A percentile compares a stretch with the other conserved stretches of the same genome.
Evolutionary conservation across 169 alveolate genomes (phyloP).

Genomic region (Plasmodium sp.): DNA sequence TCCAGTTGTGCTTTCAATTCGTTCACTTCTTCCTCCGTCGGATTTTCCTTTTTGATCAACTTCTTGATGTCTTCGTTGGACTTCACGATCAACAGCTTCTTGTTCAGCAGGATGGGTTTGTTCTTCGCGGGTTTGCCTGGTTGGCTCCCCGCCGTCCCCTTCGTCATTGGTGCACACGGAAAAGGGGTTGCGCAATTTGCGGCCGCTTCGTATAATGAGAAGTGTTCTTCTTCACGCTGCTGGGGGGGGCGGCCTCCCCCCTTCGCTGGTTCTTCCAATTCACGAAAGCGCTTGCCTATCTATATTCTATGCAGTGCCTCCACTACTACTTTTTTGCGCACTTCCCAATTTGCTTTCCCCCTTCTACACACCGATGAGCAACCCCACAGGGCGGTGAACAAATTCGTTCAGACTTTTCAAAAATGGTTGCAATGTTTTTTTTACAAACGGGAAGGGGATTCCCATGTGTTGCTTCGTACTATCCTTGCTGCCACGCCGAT

Average conservation of each 20-base stretch:
- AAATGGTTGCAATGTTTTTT: no score
- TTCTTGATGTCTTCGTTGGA: slow-evolving; percentile 48
- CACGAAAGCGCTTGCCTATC: neutral
- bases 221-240: neutral
- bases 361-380: neutral
- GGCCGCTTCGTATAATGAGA: neutral
- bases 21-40: slow-evolving; percentile 37
- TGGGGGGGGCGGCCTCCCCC: neutral
- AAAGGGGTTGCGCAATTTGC: neutral
- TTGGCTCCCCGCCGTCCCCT: neutral
- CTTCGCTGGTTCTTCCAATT: neutral
- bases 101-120: slow-evolving; percentile 33
- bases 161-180: slow-evolving; percentile 8
- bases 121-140: neutral
- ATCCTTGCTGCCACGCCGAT: neutral
- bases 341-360: neutral
- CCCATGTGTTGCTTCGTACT: neutral
- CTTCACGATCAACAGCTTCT: slow-evolving; percentile 32
- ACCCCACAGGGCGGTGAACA: neutral
- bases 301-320: neutral
- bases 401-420: neutral
- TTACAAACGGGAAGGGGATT: neutral
- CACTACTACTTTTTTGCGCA: neutral
- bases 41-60: slow-evolving; percentile 53
- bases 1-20: slow-evolving; percentile 24